Percentiles rank a stretch among this genome's conserved stretches.
phyloP scores from a whole-genome alignment of 257 asterid species.

The Nicotiana otophora region DNA sequence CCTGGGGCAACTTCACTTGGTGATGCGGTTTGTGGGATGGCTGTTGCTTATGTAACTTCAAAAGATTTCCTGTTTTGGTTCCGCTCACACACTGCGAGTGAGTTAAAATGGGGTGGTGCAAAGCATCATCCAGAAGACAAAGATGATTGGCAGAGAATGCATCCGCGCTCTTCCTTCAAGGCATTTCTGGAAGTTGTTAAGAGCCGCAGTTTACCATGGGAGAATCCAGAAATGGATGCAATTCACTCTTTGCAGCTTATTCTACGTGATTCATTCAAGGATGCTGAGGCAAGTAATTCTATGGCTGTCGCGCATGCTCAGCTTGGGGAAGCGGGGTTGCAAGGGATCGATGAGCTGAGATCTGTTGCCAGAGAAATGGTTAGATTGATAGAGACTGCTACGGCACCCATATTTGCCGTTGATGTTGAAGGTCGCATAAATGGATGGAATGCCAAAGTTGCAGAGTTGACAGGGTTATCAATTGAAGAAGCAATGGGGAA shows the following conservation, averaged over 20 bases:
- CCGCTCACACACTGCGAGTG: constrained; percentile 52
- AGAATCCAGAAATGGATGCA: constrained; percentile 51
- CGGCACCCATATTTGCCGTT: constrained; percentile 55
- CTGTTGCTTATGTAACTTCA: constrained; percentile 43
- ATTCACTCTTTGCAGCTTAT: constrained; percentile 60
- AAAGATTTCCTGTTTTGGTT: constrained; percentile 50
- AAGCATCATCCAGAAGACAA: constrained; percentile 60
- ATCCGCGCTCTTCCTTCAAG: constrained; percentile 52
- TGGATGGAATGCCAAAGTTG: constrained; percentile 41
- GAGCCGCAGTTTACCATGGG: constrained; percentile 49
- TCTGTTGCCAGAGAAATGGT: constrained; percentile 60
- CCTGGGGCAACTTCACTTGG: constrained; percentile 49
- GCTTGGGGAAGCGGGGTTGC: constrained; percentile 23
- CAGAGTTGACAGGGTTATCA: constrained; percentile 42
- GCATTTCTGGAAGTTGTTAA: constrained; percentile 54
- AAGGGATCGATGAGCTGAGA: constrained; percentile 42
- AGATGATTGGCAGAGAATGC: constrained; percentile 48
- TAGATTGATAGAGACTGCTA: constrained; percentile 56
- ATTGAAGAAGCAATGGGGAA: constrained; percentile 55
- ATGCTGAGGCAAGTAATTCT: constrained; percentile 27
- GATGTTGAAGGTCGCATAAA: constrained; percentile 43
- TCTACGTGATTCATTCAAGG: constrained; percentile 40
- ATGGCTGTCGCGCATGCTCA: constrained; percentile 27
- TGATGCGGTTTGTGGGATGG: constrained; percentile 65
- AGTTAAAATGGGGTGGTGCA: constrained; percentile 65